Percentiles rank a stretch among this genome's conserved stretches.
Conservation (phyloP, 768 basidiomycete species). For the Saitozyma sp. region DNA sequence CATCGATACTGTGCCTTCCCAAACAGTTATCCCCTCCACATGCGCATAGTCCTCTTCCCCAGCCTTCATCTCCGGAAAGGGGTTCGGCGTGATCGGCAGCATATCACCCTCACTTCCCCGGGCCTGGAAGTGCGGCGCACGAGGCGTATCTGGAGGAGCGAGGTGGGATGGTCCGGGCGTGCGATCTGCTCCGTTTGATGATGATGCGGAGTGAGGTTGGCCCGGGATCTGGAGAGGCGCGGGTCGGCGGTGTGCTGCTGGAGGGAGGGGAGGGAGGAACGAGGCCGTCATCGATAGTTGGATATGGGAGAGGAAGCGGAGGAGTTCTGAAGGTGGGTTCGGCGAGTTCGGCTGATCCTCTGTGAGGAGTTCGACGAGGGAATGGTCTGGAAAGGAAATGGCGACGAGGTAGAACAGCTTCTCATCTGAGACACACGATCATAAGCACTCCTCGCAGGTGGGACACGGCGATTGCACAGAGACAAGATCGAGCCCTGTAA, state of each 20-base stretch:
- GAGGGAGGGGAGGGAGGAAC: slow-evolving; percentile 56
- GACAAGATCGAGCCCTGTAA: neutral
- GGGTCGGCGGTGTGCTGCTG: too few relatives aligned
- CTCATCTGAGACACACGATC: slow-evolving; percentile 28
- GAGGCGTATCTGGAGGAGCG: slow-evolving; percentile 56
- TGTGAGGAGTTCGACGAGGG: too few relatives aligned
- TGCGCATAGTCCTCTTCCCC: slow-evolving; percentile 74
- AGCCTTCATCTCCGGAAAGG: slow-evolving; percentile 71
- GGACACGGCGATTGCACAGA: too few relatives aligned
- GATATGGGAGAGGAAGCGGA: slow-evolving; percentile 21
- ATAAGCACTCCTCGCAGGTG: too few relatives aligned
- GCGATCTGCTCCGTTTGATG: too few relatives aligned
- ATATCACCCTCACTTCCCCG: neutral
- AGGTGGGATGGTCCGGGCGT: slow-evolving; percentile 30
- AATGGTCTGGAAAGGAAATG: slow-evolving; percentile 20
- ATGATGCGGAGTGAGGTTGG: too few relatives aligned
- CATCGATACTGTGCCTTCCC: slow-evolving; percentile 45
- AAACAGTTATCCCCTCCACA: slow-evolving; percentile 72
- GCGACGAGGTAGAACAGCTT: slow-evolving; percentile 35
- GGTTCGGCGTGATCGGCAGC: slow-evolving; percentile 73
- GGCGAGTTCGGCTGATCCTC: neutral
- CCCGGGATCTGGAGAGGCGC: too few relatives aligned
- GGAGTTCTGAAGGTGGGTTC: slow-evolving; percentile 20
- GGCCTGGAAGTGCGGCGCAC: slow-evolving; percentile 59
- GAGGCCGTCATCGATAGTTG: slow-evolving; percentile 77